Evolutionary conservation across 371 early-diverging fungal genomes (phyloP).

Genomic region (Umbelopsis sp.): DNA sequence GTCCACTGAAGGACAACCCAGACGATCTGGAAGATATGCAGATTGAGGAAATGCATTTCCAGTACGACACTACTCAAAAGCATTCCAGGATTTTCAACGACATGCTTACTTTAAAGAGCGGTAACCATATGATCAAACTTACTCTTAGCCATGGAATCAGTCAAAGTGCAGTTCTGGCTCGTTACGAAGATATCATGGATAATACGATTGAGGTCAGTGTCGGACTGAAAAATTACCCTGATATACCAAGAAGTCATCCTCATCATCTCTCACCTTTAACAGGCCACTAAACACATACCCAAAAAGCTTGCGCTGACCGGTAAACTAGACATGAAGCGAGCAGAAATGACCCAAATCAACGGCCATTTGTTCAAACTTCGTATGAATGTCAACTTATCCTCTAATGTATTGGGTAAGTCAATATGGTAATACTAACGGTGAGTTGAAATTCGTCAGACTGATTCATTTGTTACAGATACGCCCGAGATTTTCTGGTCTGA

Average conservation of each 20-base stretch:
- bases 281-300: slow-evolving; percentile 56
- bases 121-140: slow-evolving; percentile 82
- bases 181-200: slow-evolving; percentile 72
- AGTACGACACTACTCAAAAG: slow-evolving; percentile 70
- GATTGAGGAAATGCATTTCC: slow-evolving; percentile 92
- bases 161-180: slow-evolving; percentile 72
- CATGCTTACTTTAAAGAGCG: slow-evolving; percentile 72
- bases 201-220: slow-evolving; percentile 64
- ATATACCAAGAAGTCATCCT: not conserved
- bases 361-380: slow-evolving; percentile 65
- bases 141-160: slow-evolving; percentile 69
- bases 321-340: slow-evolving; percentile 54
- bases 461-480: slow-evolving; percentile 34
- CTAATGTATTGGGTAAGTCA: slow-evolving; percentile 49
- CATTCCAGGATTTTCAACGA: slow-evolving; percentile 73
- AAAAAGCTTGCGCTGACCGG: slow-evolving; percentile 57
- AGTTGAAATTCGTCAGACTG: not conserved
- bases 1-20: slow-evolving; percentile 50
- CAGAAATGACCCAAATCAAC: slow-evolving; percentile 83
- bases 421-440: not conserved
- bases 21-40: slow-evolving; percentile 71
- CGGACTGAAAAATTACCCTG: not conserved
- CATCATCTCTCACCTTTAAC: not conserved
- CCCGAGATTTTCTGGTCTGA: slow-evolving; percentile 65
- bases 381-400: slow-evolving; percentile 64